Percentiles rank a stretch among this genome's conserved stretches.
These are phyloP conservation scores for Sporothrix euskadiensis DNA, from an alignment of 2,329 filamentous ascomycete species.

Conservation along the genomic window DNA sequence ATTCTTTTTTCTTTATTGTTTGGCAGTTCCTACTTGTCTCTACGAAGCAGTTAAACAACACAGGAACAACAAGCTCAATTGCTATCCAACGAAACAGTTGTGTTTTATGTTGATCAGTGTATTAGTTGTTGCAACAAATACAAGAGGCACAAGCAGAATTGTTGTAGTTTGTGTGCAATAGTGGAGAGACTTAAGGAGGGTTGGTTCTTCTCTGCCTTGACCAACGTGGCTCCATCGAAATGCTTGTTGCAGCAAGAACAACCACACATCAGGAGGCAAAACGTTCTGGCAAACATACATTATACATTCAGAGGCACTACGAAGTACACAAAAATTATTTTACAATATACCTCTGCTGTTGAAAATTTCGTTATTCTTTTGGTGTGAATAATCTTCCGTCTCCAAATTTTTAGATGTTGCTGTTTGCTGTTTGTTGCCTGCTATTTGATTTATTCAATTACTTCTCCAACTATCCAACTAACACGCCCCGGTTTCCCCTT, in stretches of 20 bases:
- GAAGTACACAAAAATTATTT: background rate
- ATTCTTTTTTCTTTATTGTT: background rate
- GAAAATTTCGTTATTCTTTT: background rate
- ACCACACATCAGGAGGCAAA: conserved; percentile 34
- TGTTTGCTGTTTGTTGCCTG: background rate
- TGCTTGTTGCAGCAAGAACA: conserved; percentile 26
- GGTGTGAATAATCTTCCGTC: background rate
- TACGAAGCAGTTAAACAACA: background rate
- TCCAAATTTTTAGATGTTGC: background rate
- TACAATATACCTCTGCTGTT: background rate
- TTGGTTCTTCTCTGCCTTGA: conserved; percentile 38
- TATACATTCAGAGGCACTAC: conserved; percentile 26
- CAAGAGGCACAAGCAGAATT: background rate
- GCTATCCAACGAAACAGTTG: background rate
- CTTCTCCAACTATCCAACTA: background rate
- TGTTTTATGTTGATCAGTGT: background rate
- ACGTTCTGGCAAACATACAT: conserved; percentile 24
- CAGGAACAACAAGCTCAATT: background rate
- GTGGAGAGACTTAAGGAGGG: conserved; percentile 32
- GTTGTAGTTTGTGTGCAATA: background rate
- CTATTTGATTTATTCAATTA: background rate
- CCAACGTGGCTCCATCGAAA: conserved; percentile 43
- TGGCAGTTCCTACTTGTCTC: background rate
- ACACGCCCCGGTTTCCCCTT: conserved; percentile 23
- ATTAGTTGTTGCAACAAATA: background rate